Conservation (phyloP, 2,329 filamentous ascomycete genomes). For the Penicillium olsonii region DNA sequence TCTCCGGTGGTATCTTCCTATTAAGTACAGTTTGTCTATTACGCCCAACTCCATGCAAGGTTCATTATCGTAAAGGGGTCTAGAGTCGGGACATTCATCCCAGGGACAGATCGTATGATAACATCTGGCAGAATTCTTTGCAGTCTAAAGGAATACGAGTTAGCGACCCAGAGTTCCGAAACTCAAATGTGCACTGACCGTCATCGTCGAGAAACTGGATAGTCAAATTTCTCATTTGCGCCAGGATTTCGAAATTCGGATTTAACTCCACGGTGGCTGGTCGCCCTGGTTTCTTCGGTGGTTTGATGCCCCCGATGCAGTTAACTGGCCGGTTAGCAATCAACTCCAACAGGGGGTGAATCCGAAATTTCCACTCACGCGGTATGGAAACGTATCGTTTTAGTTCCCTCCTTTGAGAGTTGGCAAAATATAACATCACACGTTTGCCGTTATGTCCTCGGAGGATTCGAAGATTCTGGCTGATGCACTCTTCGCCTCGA, state of each 20-base stretch:
- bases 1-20: slow-evolving; percentile 5
- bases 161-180: slow-evolving; percentile 7
- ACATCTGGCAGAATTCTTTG: slow-evolving; percentile 33
- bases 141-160: slow-evolving; percentile 27
- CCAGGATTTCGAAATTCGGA: slow-evolving; percentile 45
- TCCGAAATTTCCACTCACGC: slow-evolving; percentile 24
- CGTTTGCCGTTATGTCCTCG: slow-evolving; percentile 37
- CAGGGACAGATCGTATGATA: slow-evolving; percentile 28
- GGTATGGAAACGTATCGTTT: slow-evolving; percentile 46
- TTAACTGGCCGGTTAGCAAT: slow-evolving; percentile 32
- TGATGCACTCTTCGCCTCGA: slow-evolving; percentile 48
- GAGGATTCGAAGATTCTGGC: slow-evolving; percentile 45
- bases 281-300: slow-evolving; percentile 40
- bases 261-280: slow-evolving; percentile 40
- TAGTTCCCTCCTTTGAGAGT: slow-evolving; percentile 42
- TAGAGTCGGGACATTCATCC: slow-evolving; percentile 16
- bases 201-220: slow-evolving; percentile 43
- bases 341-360: background rate
- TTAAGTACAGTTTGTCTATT: slow-evolving; percentile 3
- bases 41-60: slow-evolving; percentile 21
- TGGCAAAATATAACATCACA: slow-evolving; percentile 44
- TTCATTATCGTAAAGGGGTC: slow-evolving; percentile 2
- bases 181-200: slow-evolving; percentile 28
- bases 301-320: slow-evolving; percentile 40
- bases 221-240: slow-evolving; percentile 40